Evolutionary conservation across 495 filamentous ascomycete species (phyloP).

Genomic region (Penicillium paxilli): DNA sequence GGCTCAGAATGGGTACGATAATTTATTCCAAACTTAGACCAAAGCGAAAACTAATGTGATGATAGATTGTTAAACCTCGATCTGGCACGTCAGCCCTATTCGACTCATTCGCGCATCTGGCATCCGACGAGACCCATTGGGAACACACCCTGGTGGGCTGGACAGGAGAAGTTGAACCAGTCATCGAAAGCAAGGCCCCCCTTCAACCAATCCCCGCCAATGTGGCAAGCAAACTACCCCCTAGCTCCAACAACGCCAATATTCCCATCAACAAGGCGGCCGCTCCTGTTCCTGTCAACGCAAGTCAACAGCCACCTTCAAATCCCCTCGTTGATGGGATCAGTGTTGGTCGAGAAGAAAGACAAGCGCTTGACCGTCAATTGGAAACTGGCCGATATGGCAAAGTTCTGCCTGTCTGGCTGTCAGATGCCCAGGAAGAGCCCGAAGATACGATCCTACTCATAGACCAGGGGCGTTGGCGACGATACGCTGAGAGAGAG

Average conservation of each 20-base stretch:
- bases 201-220: conserved; percentile 37
- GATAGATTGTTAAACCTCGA: conserved; percentile 59
- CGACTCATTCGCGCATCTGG: conserved; percentile 82
- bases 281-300: conserved; percentile 71
- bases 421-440: conserved; percentile 67
- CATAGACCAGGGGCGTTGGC: conserved; percentile 78
- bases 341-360: conserved; percentile 63
- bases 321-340: conserved; percentile 63
- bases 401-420: conserved; percentile 80
- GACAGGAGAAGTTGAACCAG: conserved; percentile 81
- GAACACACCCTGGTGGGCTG: conserved; percentile 87
- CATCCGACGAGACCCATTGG: conserved; percentile 73
- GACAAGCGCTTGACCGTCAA: conserved; percentile 65
- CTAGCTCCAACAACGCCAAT: conserved; percentile 14
- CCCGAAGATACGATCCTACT: conserved; percentile 63
- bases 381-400: conserved; percentile 67
- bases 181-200: conserved; percentile 35
- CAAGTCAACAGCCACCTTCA: conserved; percentile 48
- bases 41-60: conserved; percentile 5
- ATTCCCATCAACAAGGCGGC: conserved; percentile 58
- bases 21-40: too few species aligned
- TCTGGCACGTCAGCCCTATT: conserved; percentile 86
- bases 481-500: conserved; percentile 84
- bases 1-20: conserved; percentile 78
- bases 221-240: conserved; percentile 21